Conservation (phyloP, 192 early-diverging fungal genomes). For the Linnemannia zychae region DNA sequence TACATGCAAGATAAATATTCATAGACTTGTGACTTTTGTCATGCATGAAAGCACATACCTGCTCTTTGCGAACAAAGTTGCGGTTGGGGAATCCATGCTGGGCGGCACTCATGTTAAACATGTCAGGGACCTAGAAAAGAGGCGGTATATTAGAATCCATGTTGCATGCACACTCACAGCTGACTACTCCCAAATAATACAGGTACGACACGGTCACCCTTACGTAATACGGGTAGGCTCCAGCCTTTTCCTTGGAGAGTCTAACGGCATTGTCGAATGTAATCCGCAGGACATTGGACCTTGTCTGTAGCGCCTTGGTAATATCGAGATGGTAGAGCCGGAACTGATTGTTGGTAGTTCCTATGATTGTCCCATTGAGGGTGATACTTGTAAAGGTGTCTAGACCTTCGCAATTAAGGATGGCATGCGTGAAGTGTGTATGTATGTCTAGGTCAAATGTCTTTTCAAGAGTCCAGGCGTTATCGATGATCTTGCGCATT, state of each 20-base stretch:
- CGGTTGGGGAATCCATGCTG: slow-evolving; percentile 46
- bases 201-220: not conserved
- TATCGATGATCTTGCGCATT: slow-evolving; percentile 18
- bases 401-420: slow-evolving; percentile 64
- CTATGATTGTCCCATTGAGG: slow-evolving; percentile 58
- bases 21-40: not conserved
- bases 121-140: slow-evolving; percentile 36
- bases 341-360: slow-evolving; percentile 65
- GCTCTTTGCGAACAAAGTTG: slow-evolving; percentile 47
- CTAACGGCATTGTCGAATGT: slow-evolving; percentile 52
- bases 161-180: not conserved
- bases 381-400: slow-evolving; percentile 63
- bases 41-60: slow-evolving; percentile 9
- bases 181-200: not conserved
- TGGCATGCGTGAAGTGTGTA: not conserved
- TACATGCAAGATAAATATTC: not conserved
- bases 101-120: slow-evolving; percentile 54
- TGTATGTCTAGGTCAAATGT: slow-evolving; percentile 11
- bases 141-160: not conserved
- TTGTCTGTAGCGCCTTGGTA: slow-evolving; percentile 15
- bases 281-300: slow-evolving; percentile 36
- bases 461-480: slow-evolving; percentile 18
- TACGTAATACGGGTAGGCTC: slow-evolving; percentile 46
- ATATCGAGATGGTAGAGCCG: slow-evolving; percentile 51
- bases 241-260: slow-evolving; percentile 24